Conservation (phyloP, 1,284 basidiomycete species). For the Marasmius fiardii region DNA sequence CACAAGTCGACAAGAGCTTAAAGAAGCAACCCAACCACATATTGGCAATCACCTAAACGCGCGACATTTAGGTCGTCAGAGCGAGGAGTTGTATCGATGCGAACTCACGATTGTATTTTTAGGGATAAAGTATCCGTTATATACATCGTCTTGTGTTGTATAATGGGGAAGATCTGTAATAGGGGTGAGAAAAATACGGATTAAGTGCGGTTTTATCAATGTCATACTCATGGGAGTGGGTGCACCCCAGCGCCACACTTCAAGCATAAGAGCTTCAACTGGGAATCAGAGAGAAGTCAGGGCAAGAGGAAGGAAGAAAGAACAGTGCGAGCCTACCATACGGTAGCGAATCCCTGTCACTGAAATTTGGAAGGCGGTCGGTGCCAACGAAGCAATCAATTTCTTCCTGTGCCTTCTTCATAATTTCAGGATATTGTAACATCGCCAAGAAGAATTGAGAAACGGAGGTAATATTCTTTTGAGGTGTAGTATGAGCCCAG, state of each 20-base stretch:
- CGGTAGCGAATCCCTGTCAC: conserved; percentile 32
- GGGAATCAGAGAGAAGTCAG: not conserved
- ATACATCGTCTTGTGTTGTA: conserved; percentile 29
- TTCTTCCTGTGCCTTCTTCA: conserved; percentile 33
- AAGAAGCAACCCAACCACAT: not conserved
- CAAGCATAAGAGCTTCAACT: conserved; percentile 23
- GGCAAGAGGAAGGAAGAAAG: not conserved
- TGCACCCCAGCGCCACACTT: conserved; percentile 27
- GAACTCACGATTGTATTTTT: conserved; percentile 27
- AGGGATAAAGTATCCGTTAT: conserved; percentile 28
- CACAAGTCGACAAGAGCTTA: not conserved
- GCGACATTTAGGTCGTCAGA: not conserved
- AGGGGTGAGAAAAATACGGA: conserved; percentile 14
- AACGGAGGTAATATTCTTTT: conserved; percentile 30
- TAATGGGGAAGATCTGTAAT: conserved; percentile 27
- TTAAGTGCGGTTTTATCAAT: not conserved
- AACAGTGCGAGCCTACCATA: conserved; percentile 22
- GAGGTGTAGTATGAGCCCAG: not conserved
- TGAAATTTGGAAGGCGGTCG: conserved; percentile 31
- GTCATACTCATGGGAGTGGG: conserved; percentile 25
- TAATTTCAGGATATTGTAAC: conserved; percentile 32
- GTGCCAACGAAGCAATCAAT: conserved; percentile 32
- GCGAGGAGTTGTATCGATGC: not conserved
- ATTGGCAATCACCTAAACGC: not conserved
- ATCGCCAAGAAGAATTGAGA: conserved; percentile 38